These are phyloP conservation scores for Pyricularia pennisetigena DNA, from an alignment of 2,329 filamentous ascomycete species.

Conservation along the genomic window DNA sequence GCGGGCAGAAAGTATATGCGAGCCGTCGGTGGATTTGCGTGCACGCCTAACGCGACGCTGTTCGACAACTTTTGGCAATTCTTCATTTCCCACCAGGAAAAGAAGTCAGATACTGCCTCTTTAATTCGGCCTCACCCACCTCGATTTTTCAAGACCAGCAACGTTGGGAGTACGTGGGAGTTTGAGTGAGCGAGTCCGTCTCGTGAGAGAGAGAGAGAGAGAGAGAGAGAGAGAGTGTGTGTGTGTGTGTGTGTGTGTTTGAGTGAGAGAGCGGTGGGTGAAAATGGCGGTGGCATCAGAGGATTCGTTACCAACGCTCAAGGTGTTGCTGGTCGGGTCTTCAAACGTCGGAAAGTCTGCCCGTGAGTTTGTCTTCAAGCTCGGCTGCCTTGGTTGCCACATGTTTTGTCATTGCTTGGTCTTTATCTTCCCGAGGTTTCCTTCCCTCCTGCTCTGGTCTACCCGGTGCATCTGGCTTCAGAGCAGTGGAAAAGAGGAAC, in stretches of 20 bases:
- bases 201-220: too few relatives aligned
- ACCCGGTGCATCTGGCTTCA: neutral
- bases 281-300: constrained; percentile 27
- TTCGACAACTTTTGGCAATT: neutral
- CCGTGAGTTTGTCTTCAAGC: constrained; percentile 25
- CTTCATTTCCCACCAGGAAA: neutral
- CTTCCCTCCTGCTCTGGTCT: neutral
- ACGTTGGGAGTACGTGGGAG: neutral
- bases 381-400: neutral
- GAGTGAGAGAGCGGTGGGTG: neutral
- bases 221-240: neutral
- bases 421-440: neutral
- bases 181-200: neutral
- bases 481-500: neutral
- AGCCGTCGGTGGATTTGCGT: neutral
- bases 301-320: constrained; percentile 37
- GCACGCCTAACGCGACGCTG: neutral
- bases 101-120: neutral
- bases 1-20: neutral
- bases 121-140: neutral
- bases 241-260: too few relatives aligned
- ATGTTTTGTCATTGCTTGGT: neutral
- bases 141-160: neutral
- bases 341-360: constrained; percentile 47
- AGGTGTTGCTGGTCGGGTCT: constrained; percentile 44